Percentiles rank a stretch among this genome's conserved stretches.
Evolutionary conservation across 352 stramenopile species (phyloP).

Genomic region (Globisporangium abappressorium): DNA sequence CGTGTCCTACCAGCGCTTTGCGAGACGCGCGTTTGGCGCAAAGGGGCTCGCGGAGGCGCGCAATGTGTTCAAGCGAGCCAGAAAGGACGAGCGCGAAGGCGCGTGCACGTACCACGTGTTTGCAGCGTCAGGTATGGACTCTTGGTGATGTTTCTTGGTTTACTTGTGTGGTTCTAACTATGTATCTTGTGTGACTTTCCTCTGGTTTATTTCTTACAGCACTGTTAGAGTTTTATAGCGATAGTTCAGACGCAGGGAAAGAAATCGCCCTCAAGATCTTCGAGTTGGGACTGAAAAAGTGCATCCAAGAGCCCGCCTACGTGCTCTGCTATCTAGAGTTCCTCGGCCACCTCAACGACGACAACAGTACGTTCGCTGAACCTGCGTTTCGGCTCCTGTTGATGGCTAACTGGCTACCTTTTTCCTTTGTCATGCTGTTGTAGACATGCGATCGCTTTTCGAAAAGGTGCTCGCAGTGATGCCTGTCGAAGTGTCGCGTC

Average conservation of each 20-base stretch:
- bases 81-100: conserved; percentile 81
- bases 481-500: conserved; percentile 70
- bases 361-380: conserved; percentile 73
- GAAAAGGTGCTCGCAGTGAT: conserved; percentile 88
- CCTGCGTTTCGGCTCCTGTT: not conserved
- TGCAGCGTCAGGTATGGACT: conserved; percentile 61
- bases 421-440: not conserved
- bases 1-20: conserved; percentile 84
- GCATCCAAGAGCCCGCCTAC: conserved; percentile 82
- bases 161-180: conserved; percentile 1
- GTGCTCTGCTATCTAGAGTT: conserved; percentile 87
- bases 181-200: conserved; percentile 1
- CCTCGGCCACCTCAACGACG: conserved; percentile 82
- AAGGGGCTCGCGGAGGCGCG: conserved; percentile 77
- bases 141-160: not conserved
- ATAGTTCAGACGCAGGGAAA: conserved; percentile 76
- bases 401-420: conserved; percentile 1
- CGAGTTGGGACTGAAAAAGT: conserved; percentile 86
- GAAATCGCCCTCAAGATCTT: conserved; percentile 90
- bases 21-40: conserved; percentile 64
- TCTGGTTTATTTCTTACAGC: conserved; percentile 26
- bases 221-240: conserved; percentile 83
- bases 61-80: conserved; percentile 75
- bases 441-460: conserved; percentile 88
- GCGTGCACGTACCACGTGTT: conserved; percentile 84